Evolutionary conservation across 23 red algal species (phyloP).

Genomic region (Agarophyton chilense): DNA sequence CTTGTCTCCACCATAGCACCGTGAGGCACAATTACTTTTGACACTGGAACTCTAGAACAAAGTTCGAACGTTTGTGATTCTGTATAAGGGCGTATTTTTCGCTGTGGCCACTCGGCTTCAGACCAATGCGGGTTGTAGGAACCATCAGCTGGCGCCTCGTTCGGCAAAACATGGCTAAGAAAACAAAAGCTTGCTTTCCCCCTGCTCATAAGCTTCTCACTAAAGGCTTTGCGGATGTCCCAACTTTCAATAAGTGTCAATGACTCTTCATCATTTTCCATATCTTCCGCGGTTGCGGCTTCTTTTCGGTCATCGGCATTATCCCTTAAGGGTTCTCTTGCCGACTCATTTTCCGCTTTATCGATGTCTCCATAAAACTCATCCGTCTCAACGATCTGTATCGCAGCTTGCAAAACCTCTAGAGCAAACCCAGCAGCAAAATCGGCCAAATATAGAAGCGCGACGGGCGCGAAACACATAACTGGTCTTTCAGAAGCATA

Average conservation of each 20-base stretch:
- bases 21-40: background rate
- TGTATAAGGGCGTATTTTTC: slow-evolving; percentile 16
- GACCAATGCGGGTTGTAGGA: background rate
- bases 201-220: background rate
- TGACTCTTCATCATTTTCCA: background rate
- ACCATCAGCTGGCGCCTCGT: background rate
- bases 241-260: background rate
- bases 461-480: slow-evolving; percentile 40
- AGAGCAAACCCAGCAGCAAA: slow-evolving; percentile 10
- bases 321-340: background rate
- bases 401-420: slow-evolving; percentile 30
- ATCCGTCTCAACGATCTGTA: slow-evolving; percentile 3
- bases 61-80: background rate
- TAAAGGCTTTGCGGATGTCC: background rate
- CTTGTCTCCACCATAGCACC: background rate
- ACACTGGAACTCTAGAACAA: background rate
- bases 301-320: background rate
- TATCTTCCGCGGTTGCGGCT: background rate
- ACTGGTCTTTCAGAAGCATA: background rate
- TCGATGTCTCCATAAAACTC: background rate
- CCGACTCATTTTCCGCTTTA: background rate
- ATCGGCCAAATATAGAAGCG: slow-evolving; percentile 41
- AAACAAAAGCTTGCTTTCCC: background rate
- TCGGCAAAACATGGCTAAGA: background rate
- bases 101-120: slow-evolving; percentile 7